phyloP scores from a whole-genome alignment of 2,329 filamentous ascomycete genomes.

The Pyrenophora teres region DNA sequence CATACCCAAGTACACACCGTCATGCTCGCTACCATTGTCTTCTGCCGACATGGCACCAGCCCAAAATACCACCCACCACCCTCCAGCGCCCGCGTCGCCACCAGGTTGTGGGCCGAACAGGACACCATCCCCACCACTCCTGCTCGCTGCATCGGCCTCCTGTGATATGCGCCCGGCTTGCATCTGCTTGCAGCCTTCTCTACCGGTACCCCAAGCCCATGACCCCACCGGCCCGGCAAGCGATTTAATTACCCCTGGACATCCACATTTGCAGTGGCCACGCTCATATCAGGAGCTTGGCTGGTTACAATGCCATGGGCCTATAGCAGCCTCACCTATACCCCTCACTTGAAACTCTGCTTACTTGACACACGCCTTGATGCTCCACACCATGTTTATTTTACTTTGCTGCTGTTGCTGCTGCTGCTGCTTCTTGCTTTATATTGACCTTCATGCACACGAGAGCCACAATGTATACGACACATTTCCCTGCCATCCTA shows the following conservation, averaged over 20 bases:
- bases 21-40: conserved; percentile 5
- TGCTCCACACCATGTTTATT: conserved; percentile 3
- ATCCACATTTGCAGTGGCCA: conserved; percentile 21
- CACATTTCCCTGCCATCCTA: not conserved
- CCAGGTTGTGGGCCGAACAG: conserved; percentile 17
- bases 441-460: conserved; percentile 19
- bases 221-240: conserved; percentile 3
- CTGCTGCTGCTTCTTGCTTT: conserved; percentile 14
- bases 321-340: conserved; percentile 41
- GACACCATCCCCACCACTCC: conserved; percentile 7
- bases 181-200: conserved; percentile 13
- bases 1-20: not conserved
- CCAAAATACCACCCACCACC: not conserved
- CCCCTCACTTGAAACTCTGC: conserved; percentile 15
- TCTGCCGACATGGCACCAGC: conserved; percentile 20
- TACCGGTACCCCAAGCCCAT: not conserved
- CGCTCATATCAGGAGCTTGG: conserved; percentile 22
- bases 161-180: conserved; percentile 14
- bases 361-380: conserved; percentile 24
- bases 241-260: conserved; percentile 22
- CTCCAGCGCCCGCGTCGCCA: conserved; percentile 25
- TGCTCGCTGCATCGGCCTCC: conserved; percentile 9
- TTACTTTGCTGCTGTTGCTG: not conserved
- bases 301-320: conserved; percentile 12
- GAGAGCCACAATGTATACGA: conserved; percentile 1